These are phyloP conservation scores for Cruciata laevipes DNA, from an alignment of 257 asterid species.

Conservation along the genomic window DNA sequence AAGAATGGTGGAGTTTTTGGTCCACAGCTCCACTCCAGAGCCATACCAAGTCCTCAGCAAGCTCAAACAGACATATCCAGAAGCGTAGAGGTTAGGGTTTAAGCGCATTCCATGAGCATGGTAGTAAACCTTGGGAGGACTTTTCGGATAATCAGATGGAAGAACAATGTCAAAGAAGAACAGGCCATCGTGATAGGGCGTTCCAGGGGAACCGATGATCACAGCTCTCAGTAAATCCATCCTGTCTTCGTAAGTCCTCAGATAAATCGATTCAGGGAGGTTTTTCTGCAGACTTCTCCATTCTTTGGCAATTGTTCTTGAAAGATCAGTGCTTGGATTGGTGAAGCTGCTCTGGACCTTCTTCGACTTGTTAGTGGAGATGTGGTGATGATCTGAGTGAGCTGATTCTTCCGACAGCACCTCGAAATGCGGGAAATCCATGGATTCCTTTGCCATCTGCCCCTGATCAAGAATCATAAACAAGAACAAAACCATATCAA, in stretches of 20 bases:
- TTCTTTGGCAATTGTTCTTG: slow-evolving; percentile 33
- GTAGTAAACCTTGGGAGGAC: slow-evolving; percentile 44
- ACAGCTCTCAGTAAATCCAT: slow-evolving; percentile 61
- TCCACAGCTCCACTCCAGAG: slow-evolving; percentile 30
- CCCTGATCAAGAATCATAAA: slow-evolving; percentile 15
- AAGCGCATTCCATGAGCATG: slow-evolving; percentile 40
- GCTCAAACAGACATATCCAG: slow-evolving; percentile 49
- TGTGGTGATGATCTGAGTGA: slow-evolving; percentile 35
- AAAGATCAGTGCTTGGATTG: slow-evolving; percentile 8
- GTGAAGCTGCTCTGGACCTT: slow-evolving; percentile 8
- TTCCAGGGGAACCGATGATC: slow-evolving; percentile 43
- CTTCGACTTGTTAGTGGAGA: slow-evolving; percentile 4
- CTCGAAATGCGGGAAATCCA: slow-evolving; percentile 34
- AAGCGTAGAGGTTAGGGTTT: slow-evolving; percentile 47
- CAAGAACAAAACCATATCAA: neutral
- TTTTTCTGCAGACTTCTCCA: slow-evolving; percentile 45
- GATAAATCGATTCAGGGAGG: slow-evolving; percentile 55
- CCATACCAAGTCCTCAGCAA: slow-evolving; percentile 49
- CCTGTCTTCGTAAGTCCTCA: slow-evolving; percentile 41
- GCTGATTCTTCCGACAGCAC: slow-evolving; percentile 26
- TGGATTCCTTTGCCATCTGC: neutral
- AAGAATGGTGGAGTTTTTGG: slow-evolving; percentile 33
- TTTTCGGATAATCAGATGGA: slow-evolving; percentile 43
- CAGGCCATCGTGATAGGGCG: slow-evolving; percentile 66
- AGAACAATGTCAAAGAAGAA: slow-evolving; percentile 59